These are phyloP conservation scores for Coemansia brasiliensis DNA, from an alignment of 192 early-diverging fungal genomes.

Conservation along the genomic window DNA sequence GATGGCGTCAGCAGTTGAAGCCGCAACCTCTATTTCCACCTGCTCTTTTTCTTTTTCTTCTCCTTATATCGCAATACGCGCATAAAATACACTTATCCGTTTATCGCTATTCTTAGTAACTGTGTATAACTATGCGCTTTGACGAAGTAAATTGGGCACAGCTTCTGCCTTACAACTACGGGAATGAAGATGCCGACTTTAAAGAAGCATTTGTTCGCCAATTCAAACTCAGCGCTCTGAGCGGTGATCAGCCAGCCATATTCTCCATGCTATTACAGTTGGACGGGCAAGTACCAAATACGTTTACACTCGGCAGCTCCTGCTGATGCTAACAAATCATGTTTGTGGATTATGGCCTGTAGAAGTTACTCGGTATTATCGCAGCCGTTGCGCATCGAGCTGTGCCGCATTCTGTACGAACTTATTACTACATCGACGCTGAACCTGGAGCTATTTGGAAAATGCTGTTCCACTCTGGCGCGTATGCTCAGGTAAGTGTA, in stretches of 20 bases:
- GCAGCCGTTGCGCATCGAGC: constrained; percentile 22
- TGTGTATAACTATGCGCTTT: constrained; percentile 35
- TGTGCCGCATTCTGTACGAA: constrained; percentile 62
- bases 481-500: constrained; percentile 67
- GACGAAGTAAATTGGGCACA: constrained; percentile 48
- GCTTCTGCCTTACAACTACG: constrained; percentile 43
- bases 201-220: constrained; percentile 33
- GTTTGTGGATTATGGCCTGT: too few relatives aligned
- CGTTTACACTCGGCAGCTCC: neutral
- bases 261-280: constrained; percentile 29
- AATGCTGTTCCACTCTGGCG: constrained; percentile 60
- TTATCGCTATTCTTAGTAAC: constrained; percentile 8
- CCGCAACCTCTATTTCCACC: neutral
- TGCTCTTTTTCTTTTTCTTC: constrained; percentile 5
- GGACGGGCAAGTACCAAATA: constrained; percentile 28
- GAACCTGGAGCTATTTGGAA: constrained; percentile 64
- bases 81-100: constrained; percentile 9
- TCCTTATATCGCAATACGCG: neutral
- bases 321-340: neutral
- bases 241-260: constrained; percentile 26
- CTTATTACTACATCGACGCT: constrained; percentile 65
- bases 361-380: constrained; percentile 42
- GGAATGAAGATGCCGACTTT: constrained; percentile 41
- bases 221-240: constrained; percentile 34
- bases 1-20: too few relatives aligned